Evolutionary conservation across 495 filamentous ascomycete species (phyloP).

Genomic region (Oidiodendron maius): DNA sequence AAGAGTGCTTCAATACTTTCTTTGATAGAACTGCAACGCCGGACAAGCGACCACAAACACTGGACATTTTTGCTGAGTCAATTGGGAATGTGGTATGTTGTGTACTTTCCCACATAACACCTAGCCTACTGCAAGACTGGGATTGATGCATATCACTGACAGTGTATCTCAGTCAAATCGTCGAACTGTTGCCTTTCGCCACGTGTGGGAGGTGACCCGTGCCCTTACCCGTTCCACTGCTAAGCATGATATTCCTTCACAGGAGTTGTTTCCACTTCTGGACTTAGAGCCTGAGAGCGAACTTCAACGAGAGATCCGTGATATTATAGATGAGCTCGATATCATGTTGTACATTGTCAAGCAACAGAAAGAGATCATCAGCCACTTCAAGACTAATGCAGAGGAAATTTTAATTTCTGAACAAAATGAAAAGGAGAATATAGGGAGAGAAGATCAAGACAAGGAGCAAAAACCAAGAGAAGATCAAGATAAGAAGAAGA

Average conservation of each 20-base stretch:
- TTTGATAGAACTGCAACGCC: background rate
- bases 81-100: background rate
- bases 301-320: background rate
- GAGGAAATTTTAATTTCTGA: background rate
- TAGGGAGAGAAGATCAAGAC: background rate
- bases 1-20: conserved; percentile 2
- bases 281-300: background rate
- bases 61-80: background rate
- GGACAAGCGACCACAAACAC: background rate
- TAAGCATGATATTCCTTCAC: too few relatives aligned
- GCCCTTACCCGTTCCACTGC: background rate
- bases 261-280: background rate
- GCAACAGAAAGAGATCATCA: background rate
- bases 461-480: background rate
- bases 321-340: conserved; percentile 1
- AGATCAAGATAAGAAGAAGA: background rate
- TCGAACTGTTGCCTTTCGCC: too few relatives aligned
- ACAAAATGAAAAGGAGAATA: background rate
- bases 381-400: background rate
- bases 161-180: too few relatives aligned
- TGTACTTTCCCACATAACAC: too few relatives aligned
- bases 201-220: too few relatives aligned
- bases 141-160: too few relatives aligned
- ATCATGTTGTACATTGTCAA: background rate
- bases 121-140: too few relatives aligned